Evolutionary conservation across 345 rosid genomes (phyloP).

Genomic region (Rhodamnia argentea): DNA sequence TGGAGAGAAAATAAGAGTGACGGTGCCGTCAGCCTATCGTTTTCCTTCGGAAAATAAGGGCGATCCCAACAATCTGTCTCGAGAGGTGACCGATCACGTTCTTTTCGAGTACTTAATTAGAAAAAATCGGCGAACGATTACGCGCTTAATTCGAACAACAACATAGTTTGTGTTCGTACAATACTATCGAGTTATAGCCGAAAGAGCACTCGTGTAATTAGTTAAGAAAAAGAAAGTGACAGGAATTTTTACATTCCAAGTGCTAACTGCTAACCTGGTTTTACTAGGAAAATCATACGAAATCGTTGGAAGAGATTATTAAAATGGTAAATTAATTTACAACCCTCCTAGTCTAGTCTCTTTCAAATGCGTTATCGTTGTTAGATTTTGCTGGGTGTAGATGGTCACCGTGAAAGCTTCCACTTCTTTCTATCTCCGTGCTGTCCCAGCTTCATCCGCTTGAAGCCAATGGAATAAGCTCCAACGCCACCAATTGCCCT

Average conservation of each 20-base stretch:
- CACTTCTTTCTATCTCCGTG: neutral
- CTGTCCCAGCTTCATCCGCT: neutral
- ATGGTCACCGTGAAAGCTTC: neutral
- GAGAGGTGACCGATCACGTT: no score
- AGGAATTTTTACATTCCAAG: neutral
- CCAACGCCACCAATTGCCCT: conserved; percentile 2
- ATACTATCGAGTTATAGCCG: no score
- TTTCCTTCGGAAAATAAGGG: neutral
- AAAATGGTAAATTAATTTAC: neutral
- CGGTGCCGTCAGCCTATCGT: no score
- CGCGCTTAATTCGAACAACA: no score
- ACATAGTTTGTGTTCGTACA: no score
- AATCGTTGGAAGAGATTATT: neutral
- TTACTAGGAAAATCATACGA: neutral
- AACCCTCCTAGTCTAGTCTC: neutral
- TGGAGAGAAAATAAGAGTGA: no score
- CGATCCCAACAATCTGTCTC: no score
- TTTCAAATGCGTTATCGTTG: neutral
- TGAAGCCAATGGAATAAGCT: neutral
- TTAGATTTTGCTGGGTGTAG: neutral
- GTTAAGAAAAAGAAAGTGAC: neutral
- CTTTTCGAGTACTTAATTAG: no score
- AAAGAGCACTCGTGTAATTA: neutral
- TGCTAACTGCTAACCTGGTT: neutral
- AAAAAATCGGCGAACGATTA: no score